These are phyloP conservation scores for Auricularia heimuer DNA, from an alignment of 768 basidiomycete species.

Conservation along the genomic window DNA sequence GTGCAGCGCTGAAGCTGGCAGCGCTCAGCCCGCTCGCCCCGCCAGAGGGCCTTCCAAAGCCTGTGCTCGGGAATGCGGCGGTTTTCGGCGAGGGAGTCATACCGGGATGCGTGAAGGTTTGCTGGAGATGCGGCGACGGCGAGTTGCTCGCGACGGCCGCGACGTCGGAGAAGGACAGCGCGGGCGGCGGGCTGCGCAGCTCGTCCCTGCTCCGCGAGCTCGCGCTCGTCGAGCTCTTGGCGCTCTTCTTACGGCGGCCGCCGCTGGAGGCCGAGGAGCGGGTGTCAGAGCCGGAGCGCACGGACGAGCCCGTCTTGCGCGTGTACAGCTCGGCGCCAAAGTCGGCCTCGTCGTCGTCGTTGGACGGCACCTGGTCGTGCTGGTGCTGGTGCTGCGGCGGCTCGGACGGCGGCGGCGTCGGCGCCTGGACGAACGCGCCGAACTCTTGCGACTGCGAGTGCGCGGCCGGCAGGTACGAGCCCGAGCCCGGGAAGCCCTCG, in stretches of 20 bases:
- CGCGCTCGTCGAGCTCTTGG: not conserved
- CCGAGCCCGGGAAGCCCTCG: conserved; percentile 53
- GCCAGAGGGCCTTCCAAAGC: not conserved
- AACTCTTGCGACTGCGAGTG: conserved; percentile 13
- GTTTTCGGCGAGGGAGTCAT: not conserved
- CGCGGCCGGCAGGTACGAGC: conserved; percentile 5
- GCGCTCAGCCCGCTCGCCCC: not conserved
- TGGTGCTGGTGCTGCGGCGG: conserved; percentile 8
- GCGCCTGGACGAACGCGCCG: conserved; percentile 17
- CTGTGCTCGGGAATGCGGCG: not conserved
- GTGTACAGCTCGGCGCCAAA: conserved; percentile 43
- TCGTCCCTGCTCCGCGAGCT: not conserved
- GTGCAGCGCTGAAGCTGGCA: not conserved
- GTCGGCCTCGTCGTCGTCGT: conserved; percentile 33
- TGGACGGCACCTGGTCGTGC: conserved; percentile 10
- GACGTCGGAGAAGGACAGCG: not conserved
- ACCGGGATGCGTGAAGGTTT: not conserved
- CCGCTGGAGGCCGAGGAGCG: conserved; percentile 16
- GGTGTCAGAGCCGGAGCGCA: conserved; percentile 44
- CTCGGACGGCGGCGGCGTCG: not conserved
- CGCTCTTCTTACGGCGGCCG: not conserved
- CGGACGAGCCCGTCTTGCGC: conserved; percentile 22
- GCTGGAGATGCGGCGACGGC: not conserved
- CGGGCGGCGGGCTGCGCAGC: not conserved
- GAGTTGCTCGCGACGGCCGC: not conserved